Conservation (phyloP, 1,284 basidiomycete species). For the Ganoderma sinense region DNA sequence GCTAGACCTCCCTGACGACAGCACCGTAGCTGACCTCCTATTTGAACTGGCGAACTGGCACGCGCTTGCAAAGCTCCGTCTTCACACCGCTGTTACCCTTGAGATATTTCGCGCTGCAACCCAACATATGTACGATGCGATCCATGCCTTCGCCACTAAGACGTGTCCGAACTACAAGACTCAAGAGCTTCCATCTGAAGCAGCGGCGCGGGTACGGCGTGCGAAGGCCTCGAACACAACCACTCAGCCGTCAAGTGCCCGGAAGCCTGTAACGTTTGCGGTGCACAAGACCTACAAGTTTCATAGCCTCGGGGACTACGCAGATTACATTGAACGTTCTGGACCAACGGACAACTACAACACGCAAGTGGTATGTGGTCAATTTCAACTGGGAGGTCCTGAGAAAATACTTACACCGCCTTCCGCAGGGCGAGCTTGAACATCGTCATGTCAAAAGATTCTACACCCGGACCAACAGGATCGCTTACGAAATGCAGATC, state of each 20-base stretch:
- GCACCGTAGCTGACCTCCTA: conserved; percentile 19
- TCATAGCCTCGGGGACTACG: conserved; percentile 42
- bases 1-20: not conserved
- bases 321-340: conserved; percentile 33
- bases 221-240: too few relatives aligned
- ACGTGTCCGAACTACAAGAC: conserved; percentile 32
- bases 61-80: conserved; percentile 40
- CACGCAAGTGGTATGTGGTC: conserved; percentile 14
- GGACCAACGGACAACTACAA: conserved; percentile 44
- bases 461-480: conserved; percentile 42
- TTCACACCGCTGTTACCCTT: conserved; percentile 40
- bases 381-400: too few relatives aligned
- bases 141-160: conserved; percentile 31
- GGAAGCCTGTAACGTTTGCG: conserved; percentile 24
- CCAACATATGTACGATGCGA: conserved; percentile 23
- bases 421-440: conserved; percentile 37
- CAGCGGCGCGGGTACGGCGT: conserved; percentile 15
- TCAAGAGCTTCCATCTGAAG: conserved; percentile 38
- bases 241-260: not conserved
- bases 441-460: conserved; percentile 41
- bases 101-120: conserved; percentile 26
- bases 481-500: conserved; percentile 33
- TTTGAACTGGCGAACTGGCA: conserved; percentile 29
- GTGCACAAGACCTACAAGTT: conserved; percentile 41
- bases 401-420: too few relatives aligned